Evolutionary conservation across 148 eudicot species (phyloP), one percentile per base, ranked within the genome.

Genomic region (Cornus controversa): DNA sequence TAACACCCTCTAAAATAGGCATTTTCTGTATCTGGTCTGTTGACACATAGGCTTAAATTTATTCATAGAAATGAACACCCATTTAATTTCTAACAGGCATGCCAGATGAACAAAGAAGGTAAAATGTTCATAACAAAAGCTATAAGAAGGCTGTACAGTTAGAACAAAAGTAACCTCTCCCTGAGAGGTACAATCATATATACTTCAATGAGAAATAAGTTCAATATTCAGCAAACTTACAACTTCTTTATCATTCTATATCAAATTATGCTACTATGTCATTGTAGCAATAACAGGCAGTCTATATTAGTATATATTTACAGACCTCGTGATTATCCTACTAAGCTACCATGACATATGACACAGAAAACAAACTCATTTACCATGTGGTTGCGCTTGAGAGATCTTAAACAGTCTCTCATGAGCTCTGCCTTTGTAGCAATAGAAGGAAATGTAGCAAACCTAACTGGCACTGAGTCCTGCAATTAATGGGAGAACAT

Each of bases 351-450:
- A 79, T 34, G 60, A 71, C 29, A 67, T 53, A 23, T 4, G 22
- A 23, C 25, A 34, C 42, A 8, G 64, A 54, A 62, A 28, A 45
- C 71, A 34, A 60, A 26, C 15, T 42, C 68, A 60, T 70, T 57
- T 77, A 92, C 98, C 97, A 81, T 86, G 82, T 89, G 83, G 77
- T 84, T 86, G 72, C 88, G 91, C 87, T 80, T 94, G 69, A 94
- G 87, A 81, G 89, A 80, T 80, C 91, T 82, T 83, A 94, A 82
- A 72, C 93, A 94, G 57, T 91, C 85, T 69, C 88, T 82, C 86
- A 94, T 76, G 62, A 81, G 84, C 75, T 89, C 96, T 22, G 78
- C 67, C 81, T 72, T 82, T 73, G 78, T 78, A 54, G 78, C 67
- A 31, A 76, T 60, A 67, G 60, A 79, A 75, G 80, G 81, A 54